Percentiles rank a stretch among this genome's conserved stretches.
Evolutionary conservation across 2,329 filamentous ascomycete genomes (phyloP).

Genomic region (Colletotrichum echinochloae): DNA sequence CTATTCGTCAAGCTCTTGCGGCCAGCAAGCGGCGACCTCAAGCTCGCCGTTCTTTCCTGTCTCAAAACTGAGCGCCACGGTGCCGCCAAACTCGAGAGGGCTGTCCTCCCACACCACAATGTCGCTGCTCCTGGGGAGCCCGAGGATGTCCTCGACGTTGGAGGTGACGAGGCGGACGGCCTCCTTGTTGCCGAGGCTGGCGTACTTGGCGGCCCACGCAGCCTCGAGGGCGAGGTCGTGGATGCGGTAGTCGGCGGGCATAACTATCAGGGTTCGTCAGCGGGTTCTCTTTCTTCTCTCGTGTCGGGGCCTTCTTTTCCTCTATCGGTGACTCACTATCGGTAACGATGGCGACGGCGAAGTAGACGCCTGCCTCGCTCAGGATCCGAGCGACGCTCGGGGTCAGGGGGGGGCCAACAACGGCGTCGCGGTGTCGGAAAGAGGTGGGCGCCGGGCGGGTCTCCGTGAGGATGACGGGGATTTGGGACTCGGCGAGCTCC

Average conservation of each 20-base stretch:
- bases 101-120: constrained; percentile 58
- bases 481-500: constrained; percentile 53
- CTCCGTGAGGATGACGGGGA: constrained; percentile 58
- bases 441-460: constrained; percentile 49
- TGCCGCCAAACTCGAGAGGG: constrained; percentile 55
- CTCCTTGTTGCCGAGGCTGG: constrained; percentile 49
- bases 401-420: constrained; percentile 57
- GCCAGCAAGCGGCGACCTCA: constrained; percentile 49
- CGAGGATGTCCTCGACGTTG: constrained; percentile 57
- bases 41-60: constrained; percentile 43
- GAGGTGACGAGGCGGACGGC: constrained; percentile 53
- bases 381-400: constrained; percentile 54
- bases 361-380: constrained; percentile 54
- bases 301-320: neutral
- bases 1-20: constrained; percentile 30
- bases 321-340: constrained; percentile 40
- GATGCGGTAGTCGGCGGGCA: constrained; percentile 51
- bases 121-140: constrained; percentile 51
- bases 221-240: constrained; percentile 55
- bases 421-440: constrained; percentile 53
- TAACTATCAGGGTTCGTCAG: constrained; percentile 37
- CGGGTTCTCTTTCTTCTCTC: neutral
- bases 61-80: constrained; percentile 53
- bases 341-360: constrained; percentile 48
- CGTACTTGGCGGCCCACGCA: constrained; percentile 55